phyloP scores from a whole-genome alignment of 805 yeast species.

The Kodamaea hsintzibuensis region DNA sequence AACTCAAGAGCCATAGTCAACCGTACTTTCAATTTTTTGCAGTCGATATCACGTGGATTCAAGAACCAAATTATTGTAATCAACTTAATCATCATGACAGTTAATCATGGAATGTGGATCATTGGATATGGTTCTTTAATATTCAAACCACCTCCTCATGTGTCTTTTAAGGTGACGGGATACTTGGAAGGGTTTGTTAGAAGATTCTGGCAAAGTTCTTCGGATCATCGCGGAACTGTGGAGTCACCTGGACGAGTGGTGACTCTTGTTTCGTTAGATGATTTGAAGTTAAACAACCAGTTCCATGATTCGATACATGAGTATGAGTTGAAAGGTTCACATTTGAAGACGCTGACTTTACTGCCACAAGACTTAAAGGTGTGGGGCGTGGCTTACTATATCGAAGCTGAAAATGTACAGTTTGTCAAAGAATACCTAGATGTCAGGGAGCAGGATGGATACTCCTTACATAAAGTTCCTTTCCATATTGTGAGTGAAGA shows the following conservation, averaged over 20 bases:
- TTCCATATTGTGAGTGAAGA: constrained; percentile 48
- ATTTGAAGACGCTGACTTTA: constrained; percentile 19
- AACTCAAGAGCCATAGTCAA: too few relatives aligned
- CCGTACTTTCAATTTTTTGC: not conserved
- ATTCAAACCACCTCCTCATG: constrained; percentile 85
- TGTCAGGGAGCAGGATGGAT: constrained; percentile 87
- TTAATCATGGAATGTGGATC: constrained; percentile 60
- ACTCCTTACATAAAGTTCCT: constrained; percentile 64
- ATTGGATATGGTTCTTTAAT: constrained; percentile 89
- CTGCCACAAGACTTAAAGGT: constrained; percentile 50
- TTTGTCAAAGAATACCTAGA: constrained; percentile 72
- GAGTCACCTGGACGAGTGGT: constrained; percentile 88
- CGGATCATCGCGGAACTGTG: constrained; percentile 89
- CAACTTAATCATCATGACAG: constrained; percentile 1
- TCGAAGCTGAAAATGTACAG: constrained; percentile 60
- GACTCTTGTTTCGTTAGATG: constrained; percentile 66
- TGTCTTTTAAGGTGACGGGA: constrained; percentile 65
- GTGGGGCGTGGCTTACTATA: constrained; percentile 84
- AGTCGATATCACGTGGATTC: not conserved
- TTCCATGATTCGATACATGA: constrained; percentile 46
- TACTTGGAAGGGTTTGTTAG: constrained; percentile 73
- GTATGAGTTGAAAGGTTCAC: constrained; percentile 26
- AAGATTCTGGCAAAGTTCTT: constrained; percentile 88
- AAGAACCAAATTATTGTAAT: not conserved
- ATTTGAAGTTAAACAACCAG: constrained; percentile 41